These are phyloP conservation scores for Tremella fuciformis DNA, from an alignment of 768 basidiomycete genomes.

Conservation along the genomic window DNA sequence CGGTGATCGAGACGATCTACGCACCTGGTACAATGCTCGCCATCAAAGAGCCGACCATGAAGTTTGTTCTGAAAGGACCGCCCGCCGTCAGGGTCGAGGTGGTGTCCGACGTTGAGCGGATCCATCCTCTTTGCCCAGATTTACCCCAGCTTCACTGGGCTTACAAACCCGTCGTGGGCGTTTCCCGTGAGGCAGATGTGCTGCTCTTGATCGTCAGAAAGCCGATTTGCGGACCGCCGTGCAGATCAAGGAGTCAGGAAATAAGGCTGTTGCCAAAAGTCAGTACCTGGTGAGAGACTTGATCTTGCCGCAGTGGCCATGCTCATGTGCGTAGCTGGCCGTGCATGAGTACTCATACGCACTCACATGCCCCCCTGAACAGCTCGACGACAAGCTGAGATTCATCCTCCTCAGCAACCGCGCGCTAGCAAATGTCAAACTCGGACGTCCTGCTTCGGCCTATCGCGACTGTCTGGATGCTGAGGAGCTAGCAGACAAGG, in stretches of 20 bases:
- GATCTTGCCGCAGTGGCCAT: background rate
- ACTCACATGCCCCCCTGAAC: background rate
- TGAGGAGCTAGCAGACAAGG: background rate
- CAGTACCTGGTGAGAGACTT: background rate
- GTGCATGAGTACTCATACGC: slow-evolving; percentile 1
- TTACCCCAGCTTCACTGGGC: background rate
- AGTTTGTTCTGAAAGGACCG: background rate
- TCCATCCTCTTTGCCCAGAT: background rate
- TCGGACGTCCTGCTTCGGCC: slow-evolving; percentile 5
- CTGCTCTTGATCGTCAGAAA: background rate
- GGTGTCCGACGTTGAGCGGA: background rate
- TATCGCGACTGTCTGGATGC: slow-evolving; percentile 10
- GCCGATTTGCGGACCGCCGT: background rate
- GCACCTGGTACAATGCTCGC: slow-evolving; percentile 8
- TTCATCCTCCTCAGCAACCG: slow-evolving; percentile 13
- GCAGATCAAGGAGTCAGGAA: slow-evolving; percentile 3
- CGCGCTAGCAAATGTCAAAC: slow-evolving; percentile 7
- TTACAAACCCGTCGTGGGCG: background rate
- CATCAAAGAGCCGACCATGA: slow-evolving; percentile 10
- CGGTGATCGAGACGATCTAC: background rate
- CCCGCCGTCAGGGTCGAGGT: background rate
- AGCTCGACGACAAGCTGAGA: background rate
- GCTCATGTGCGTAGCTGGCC: slow-evolving; percentile 2
- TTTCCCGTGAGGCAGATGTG: background rate
- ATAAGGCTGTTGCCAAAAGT: background rate